Evolutionary conservation across 1,284 basidiomycete species (phyloP).

Genomic region (Nidula niveotomentosa): DNA sequence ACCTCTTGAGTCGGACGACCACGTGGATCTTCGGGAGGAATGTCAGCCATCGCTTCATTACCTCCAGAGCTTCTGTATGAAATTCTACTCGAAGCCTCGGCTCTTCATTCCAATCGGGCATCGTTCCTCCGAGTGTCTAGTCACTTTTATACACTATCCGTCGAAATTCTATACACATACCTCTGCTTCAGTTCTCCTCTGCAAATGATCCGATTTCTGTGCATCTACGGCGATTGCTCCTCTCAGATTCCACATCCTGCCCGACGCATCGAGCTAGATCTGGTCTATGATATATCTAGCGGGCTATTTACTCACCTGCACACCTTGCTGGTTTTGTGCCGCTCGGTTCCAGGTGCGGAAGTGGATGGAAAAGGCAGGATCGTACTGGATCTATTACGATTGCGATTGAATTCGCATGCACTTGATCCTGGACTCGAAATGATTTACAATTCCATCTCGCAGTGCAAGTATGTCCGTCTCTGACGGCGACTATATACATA

Average conservation of each 20-base stretch:
- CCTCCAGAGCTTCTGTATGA: constrained; percentile 5
- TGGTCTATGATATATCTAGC: constrained; percentile 1
- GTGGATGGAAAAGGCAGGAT: constrained; percentile 19
- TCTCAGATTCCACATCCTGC: constrained; percentile 8
- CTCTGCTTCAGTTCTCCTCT: constrained; percentile 10
- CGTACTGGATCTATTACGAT: constrained; percentile 30
- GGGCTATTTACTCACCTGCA: constrained; percentile 3
- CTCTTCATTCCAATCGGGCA: background rate
- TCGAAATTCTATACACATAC: constrained; percentile 10
- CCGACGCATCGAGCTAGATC: constrained; percentile 13
- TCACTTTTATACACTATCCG: constrained; percentile 7
- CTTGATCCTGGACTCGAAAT: constrained; percentile 31
- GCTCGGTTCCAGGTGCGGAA: constrained; percentile 5
- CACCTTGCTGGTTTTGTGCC: constrained; percentile 4
- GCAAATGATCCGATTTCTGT: constrained; percentile 7
- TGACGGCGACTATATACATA: background rate
- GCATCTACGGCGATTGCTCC: background rate
- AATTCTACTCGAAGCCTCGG: constrained; percentile 6
- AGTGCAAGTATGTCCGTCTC: constrained; percentile 35
- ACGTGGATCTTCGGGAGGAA: no score
- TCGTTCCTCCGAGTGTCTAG: constrained; percentile 7
- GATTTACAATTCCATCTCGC: constrained; percentile 36
- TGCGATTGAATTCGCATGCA: constrained; percentile 43
- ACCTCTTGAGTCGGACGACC: no score
- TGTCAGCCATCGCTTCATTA: background rate